Base-by-base conservation (phyloP, 306 rosid species). In the Vigna hirtella region DNA sequence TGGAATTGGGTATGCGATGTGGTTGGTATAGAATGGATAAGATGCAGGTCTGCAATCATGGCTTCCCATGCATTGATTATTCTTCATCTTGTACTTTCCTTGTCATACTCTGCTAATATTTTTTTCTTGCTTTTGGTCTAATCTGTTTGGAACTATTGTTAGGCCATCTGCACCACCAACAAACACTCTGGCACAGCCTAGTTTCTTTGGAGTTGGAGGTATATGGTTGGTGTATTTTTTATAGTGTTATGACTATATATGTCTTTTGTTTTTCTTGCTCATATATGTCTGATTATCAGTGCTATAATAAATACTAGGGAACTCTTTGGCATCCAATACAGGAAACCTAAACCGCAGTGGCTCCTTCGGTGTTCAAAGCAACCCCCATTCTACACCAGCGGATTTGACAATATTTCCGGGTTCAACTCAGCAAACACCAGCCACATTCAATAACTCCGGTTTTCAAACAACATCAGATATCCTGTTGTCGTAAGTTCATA, bases 141-240 rank as follows among this genome's bases (percentile, higher is more conserved):
- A 79, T 81, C 61, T 59, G 71, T 79, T 71, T 63, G 77, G 22
- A 55, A 65, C 38, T 77, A 62, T 68, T 70, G 58, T 76, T 81
- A 91, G 97, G 88, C 83, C 93, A 59, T 69, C 88, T 82, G 72
- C 84, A 43, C 83, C 91, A 66, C 77, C 50, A 56, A 70, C 48
- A 49, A 82, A 78, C 84, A 67, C 80, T 26, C 72, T 63, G 59
- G 77, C 38, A 1, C 93, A 85, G 81, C 81, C 76, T 55, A 78
- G 42, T 84, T 43, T 73, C 63, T 84, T 82, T 40, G 83, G 85
- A 52, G 70, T 13, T 81, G 80, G 76, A 81, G 88, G 88, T 83
- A 80, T 28, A 17, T 68, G 28, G 76, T 72, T 63, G 48, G 42
- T 17, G 49, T 32, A 51, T 24, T 51, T 65, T 55, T 9, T 24